Evolutionary conservation across 2,329 filamentous ascomycete species (phyloP), one percentile per base, ranked within the genome.

Genomic region (Arachnopeziza araneosa): DNA sequence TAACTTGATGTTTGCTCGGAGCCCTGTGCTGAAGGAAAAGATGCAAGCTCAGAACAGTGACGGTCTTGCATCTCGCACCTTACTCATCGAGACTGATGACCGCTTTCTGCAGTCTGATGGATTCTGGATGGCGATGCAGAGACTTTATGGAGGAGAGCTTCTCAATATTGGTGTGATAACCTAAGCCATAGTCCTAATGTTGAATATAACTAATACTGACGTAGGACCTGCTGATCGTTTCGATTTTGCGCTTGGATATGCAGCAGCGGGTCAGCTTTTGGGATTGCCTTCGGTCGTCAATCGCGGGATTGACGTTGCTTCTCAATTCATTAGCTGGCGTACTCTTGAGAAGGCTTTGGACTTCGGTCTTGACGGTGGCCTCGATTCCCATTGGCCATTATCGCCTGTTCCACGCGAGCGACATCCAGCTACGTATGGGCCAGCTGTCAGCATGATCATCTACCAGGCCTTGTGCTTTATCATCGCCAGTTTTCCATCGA

Each of bases 211-310:
- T 22, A 51, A 30, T 24, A n/a, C 22, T 30, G 23, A 36, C 23
- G 7, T 36, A 32, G 30, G 52, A 24, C 21, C 50, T 66, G 69
- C 23, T 36, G 78, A 80, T 8, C 78, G 77, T 22, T 78, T 84
- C 60, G 75, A 79, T 32, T 82, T 83, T 63, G 81, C 80, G n/a
- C 73, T 90, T 22, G 83, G 84, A 24, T 88, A 89, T 67, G 81
- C 85, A 52, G 84, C 86, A 24, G 82, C 85, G 5, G 87, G 86
- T 0, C 77, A 82, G 55, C 75, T 84, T 49, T 75, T 90, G 19
- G 76, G 77, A 50, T 80, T 87, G 69, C 76, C 75, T 1, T 78
- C 79, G 24, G 78, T 89, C 24, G 75, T 81, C 12, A 73, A 78
- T 52, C 80, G 83, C 44, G 87, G 85, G 44, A 74, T 87, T 24